Base-by-base conservation (phyloP, 2,329 filamentous ascomycete species). In the Ophiostoma novo-ulmi region DNA sequence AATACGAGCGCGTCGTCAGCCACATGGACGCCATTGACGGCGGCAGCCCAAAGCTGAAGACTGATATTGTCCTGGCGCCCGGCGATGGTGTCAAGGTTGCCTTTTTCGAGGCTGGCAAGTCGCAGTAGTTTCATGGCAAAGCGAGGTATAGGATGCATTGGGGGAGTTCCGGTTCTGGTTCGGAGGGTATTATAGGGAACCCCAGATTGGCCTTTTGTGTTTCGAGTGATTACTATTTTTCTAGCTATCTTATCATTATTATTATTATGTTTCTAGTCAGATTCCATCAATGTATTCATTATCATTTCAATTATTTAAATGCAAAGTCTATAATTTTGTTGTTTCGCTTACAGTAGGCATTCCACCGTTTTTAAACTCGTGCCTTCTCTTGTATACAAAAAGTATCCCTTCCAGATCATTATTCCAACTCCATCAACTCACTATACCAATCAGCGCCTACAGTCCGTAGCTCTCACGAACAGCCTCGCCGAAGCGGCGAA, bases 401-500 rank as follows among this genome's bases (percentile, higher is more conserved):
- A 35, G 58, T 63, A 63, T 26, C 31, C 52, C 52, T 26, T 10
- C 44, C 52, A 14, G 5, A 17, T 20, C 0, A 6, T 8, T 20
- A 48, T 48, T 20, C 17, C 44, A 48, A 20, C 7, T 6, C 44
- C 17, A 48, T 20, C 4, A 20, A 20, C n/a, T 20, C 17, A 48
- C 2, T 8, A 48, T n/a, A 20, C 1, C 17, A 39, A 48, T n/a
- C 44, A n/a, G 20, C 35, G 0, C 13, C 14, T 77, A 74, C 71
- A 79, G 76, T 35, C 79, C 78, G 74, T 85, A 88, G 71, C 82
- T 86, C 74, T 83, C 85, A 74, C 87, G 85, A 58, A 98, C 82
- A 8, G 93, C 91, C 71, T 85, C 84, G 0, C 92, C 93, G 75
- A 99, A 90, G 72, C 94, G 83, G 73, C 84, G 83, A 71, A 93